Evolutionary conservation across 176 grass and related monocot genomes (phyloP).

Genomic region (Sorghum bicolor): Sorghum_bicolor_NCBIv3 NC_012871.2:530501-531000

Average conservation of each 20-base stretch:
- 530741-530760: not conserved
- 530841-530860: not conserved
- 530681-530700: not conserved
- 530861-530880: not conserved
- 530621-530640: constrained; percentile 20
- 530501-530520: no score
- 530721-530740: not conserved
- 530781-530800: not conserved
- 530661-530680: not conserved
- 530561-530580: not conserved
- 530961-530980: no score
- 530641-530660: not conserved
- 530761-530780: not conserved
- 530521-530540: no score
- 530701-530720: not conserved
- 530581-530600: not conserved
- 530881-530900: not conserved
- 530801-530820: not conserved
- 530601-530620: constrained; percentile 1
- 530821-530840: not conserved
- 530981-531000: no score
- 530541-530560: not conserved
- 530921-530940: no score
- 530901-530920: no score
- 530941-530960: no score